Conservation (phyloP, 2,329 filamentous ascomycete genomes). For the Camillea tinctor region DNA sequence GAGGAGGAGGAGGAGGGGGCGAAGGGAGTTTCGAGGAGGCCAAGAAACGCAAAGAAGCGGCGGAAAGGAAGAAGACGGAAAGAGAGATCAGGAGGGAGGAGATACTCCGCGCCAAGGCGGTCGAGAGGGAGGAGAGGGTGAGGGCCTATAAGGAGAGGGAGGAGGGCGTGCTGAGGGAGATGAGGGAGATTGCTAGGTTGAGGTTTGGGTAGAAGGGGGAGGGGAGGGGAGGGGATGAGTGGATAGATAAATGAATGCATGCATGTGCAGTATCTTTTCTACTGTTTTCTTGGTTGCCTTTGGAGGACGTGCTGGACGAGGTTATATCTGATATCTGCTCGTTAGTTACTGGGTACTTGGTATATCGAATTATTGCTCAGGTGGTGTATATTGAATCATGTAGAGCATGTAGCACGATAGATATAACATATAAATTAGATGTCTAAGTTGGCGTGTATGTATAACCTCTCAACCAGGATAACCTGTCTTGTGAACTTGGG, state of each 20-base stretch:
- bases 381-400: too few species aligned
- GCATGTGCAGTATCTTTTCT: too few species aligned
- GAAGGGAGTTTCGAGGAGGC: conserved; percentile 57
- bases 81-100: conserved; percentile 82
- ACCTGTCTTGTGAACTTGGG: too few species aligned
- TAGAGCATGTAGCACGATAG: too few species aligned
- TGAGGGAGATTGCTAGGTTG: conserved; percentile 75
- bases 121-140: conserved; percentile 77
- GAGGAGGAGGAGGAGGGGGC: conserved; percentile 44
- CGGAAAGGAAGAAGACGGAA: conserved; percentile 75
- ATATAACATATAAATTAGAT: too few species aligned
- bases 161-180: conserved; percentile 77
- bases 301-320: too few species aligned
- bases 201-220: conserved; percentile 60
- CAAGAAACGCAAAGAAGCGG: conserved; percentile 63
- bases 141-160: conserved; percentile 72
- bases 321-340: too few species aligned
- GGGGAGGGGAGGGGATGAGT: not conserved
- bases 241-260: not conserved
- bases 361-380: too few species aligned
- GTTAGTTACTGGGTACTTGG: too few species aligned
- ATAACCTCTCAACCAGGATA: too few species aligned
- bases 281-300: too few species aligned
- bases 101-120: conserved; percentile 68
- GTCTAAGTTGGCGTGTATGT: too few species aligned